Base-by-base conservation (phyloP, 805 yeast species). In the Millerozyma miso region DNA sequence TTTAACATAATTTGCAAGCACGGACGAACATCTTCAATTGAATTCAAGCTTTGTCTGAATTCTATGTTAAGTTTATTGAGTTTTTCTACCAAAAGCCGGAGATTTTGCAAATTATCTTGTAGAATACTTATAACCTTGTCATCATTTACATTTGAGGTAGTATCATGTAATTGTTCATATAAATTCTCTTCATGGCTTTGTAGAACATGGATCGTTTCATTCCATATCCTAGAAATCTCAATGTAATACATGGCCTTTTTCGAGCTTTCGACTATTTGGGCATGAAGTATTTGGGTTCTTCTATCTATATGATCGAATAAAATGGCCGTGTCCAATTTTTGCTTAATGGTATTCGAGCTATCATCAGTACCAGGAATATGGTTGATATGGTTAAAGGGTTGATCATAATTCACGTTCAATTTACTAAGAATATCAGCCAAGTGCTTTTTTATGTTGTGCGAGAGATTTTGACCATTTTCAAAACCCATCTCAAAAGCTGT, bases 281-380 rank as follows among this genome's bases (percentile, higher is more conserved):
- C 66, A 6, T 48, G 47, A 17, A 63, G 51, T 0, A 67, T 70
- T 16, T 52, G 62, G 13, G 46, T 48, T 41, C 60, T 64, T 19
- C 53, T 59, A 10, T 56, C 53, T n/a, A 70, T 44, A 7, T 65
- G 54, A 4, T 53, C 47, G 3, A 60, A 33, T 1, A 70, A 56
- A 1, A 73, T 72, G n/a, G 51, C 62, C 8, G 65, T 40, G 44
- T 68, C 65, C 14, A 67, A 44, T 49, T 65, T 66, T 17, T 57
- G 55, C 0, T 49, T 48, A 5, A 70, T 57, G 1, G 71, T 63
- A 48, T 70, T 70, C 26, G 55, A 51, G 6, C 39, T 39, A 44
- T 69, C 73, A 41, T 67, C 73, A 39, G 36, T 18, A 29, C 10
- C n/a, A 34, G 20, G 3, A 19, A 14, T n/a, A 14, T 23, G n/a